Evolutionary conservation across 1,139 yeast species (phyloP), one percentile per base, ranked within the genome.

Genomic region (Blastobotrys indianensis): DNA sequence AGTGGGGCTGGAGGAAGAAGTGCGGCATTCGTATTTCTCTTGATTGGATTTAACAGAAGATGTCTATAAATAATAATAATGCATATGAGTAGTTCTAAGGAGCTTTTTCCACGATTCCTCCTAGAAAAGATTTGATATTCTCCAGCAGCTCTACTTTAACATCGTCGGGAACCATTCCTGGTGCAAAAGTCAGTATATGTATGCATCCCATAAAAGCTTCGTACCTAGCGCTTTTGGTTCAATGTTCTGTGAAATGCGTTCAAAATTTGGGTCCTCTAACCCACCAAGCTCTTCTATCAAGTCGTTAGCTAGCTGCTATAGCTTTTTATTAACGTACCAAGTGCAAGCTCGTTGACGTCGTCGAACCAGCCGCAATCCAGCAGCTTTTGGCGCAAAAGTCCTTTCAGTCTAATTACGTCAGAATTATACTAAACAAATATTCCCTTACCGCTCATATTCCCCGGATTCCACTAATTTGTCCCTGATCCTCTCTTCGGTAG

Each of bases 311-410:
- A 20, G 31, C 15, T 31, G 11, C 11, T 6, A 9, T 32, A n/a
- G n/a, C 2, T 13, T 30, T 12, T 10, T n/a, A n/a, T 17, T 25
- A 10, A 41, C 61, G 4, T 51, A 67, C 70, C 69, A 32, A 59
- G 67, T 3, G 94, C 83, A 45, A 83, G 56, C 44, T 73, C 76
- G 45, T 78, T 73, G 30, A 88, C 80, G 50, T 82, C 76, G 56
- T 86, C 95, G 55, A 79, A 80, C 97, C 97, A 90, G 6, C 97
- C 97, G 2, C 82, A 74, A 59, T 85, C 85, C 49, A 79, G 74
- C 25, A 90, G 73, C 58, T 77, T 78, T 46, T 81, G 73, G 55
- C 80, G 79, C 49, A 88, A 68, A 45, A 53, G 52, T 11, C 53
- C 47, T 43, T 59, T 55, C 48, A 67, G 52, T 44, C 66, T 62